Percentiles rank a stretch among this genome's conserved stretches.
phyloP scores from a whole-genome alignment of 2,329 filamentous ascomycete species.

The Aspergillus alliaceus region DNA sequence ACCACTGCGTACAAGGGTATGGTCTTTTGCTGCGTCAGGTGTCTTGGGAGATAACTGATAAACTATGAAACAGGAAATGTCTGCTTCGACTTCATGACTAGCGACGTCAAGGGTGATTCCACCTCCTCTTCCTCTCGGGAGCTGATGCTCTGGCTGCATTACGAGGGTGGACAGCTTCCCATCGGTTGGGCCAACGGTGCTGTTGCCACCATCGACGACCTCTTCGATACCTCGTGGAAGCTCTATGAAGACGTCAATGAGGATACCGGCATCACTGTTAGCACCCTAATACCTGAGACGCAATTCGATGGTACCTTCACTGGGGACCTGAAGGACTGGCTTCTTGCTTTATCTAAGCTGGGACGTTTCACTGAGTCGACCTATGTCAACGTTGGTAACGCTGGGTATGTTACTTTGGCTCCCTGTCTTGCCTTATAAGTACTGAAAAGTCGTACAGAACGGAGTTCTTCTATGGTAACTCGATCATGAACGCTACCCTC shows the following conservation, averaged over 20 bases:
- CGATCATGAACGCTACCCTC: not conserved
- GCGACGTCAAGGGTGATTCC: constrained; percentile 44
- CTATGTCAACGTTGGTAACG: constrained; percentile 48
- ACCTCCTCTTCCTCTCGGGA: constrained; percentile 42
- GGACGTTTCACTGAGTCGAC: constrained; percentile 38
- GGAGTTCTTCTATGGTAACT: not conserved
- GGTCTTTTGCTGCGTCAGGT: not conserved
- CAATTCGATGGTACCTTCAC: constrained; percentile 40
- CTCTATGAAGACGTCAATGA: constrained; percentile 45
- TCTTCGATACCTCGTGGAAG: constrained; percentile 43
- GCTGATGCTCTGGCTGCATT: constrained; percentile 49
- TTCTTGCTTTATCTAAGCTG: constrained; percentile 37
- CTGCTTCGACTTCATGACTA: constrained; percentile 48
- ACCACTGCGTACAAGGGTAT: constrained; percentile 43
- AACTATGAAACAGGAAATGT: constrained; percentile 29
- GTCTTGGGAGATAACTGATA: not conserved
- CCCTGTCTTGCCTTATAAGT: not conserved
- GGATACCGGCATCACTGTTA: constrained; percentile 46
- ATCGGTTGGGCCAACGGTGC: constrained; percentile 41
- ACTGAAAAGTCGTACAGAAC: not conserved
- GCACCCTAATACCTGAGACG: constrained; percentile 37
- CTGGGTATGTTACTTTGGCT: constrained; percentile 25
- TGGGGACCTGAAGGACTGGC: constrained; percentile 46
- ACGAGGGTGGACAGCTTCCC: constrained; percentile 46
- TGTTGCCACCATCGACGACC: constrained; percentile 35